These are phyloP conservation scores for Lodderomyces theae DNA, from an alignment of 1,139 yeast species.

Conservation along the genomic window DNA sequence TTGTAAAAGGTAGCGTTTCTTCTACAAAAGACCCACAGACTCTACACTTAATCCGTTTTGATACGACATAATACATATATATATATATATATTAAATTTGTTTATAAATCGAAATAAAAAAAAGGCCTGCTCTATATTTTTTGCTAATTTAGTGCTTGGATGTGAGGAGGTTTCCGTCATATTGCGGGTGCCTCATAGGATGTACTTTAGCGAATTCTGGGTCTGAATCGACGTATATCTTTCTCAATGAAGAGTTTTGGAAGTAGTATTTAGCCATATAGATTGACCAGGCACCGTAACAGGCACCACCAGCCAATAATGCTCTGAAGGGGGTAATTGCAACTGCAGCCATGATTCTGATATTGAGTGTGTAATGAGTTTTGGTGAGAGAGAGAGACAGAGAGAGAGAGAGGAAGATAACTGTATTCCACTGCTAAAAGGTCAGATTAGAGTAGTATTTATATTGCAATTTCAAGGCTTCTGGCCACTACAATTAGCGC, in stretches of 20 bases:
- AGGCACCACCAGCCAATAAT: constrained; percentile 33
- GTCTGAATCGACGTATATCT: constrained; percentile 31
- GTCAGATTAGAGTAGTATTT: neutral
- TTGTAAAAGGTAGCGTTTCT: too few relatives aligned
- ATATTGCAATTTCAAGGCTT: neutral
- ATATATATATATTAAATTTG: too few relatives aligned
- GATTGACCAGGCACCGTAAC: constrained; percentile 33
- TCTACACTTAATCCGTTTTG: too few relatives aligned
- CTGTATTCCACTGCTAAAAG: too few relatives aligned
- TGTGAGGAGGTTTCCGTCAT: constrained; percentile 15
- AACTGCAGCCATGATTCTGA: constrained; percentile 4
- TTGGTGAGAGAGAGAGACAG: neutral
- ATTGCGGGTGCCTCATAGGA: constrained; percentile 19
- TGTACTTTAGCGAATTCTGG: constrained; percentile 29
- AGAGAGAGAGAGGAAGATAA: neutral
- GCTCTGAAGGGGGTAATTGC: constrained; percentile 27
- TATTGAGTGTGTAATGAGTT: neutral
- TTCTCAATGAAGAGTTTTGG: constrained; percentile 28
- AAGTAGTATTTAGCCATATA: constrained; percentile 39
- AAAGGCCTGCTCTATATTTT: too few relatives aligned
- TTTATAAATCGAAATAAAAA: constrained; percentile 1
- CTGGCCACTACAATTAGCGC: too few relatives aligned
- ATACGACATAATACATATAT: too few relatives aligned
- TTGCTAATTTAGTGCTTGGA: too few relatives aligned
- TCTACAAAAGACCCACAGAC: too few relatives aligned